Base-by-base conservation (phyloP, 2,329 filamentous ascomycete species). In the Neofusicoccum parvum region DNA sequence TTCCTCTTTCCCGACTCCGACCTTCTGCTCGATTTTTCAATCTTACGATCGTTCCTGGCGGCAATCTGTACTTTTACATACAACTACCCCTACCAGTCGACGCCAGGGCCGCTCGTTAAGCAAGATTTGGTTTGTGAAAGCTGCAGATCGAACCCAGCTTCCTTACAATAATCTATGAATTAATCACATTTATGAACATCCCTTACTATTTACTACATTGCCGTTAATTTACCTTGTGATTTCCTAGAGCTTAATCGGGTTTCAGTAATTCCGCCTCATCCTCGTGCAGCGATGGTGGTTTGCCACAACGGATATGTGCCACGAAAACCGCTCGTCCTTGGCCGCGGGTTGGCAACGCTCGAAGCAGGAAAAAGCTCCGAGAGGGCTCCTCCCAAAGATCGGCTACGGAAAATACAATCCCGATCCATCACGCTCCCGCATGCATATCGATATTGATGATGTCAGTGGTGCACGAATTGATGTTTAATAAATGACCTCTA, bases 71-170 rank as follows among this genome's bases (percentile, higher is more conserved):
- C 11, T 60, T 59, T 37, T 48, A 60, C 6, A 34, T 15, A 39
- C 15, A 2, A 12, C 39, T 9, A 3, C 23, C 37, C 37, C 15
- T n/a, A 46, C 9, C 32, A 36, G 14, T 11, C 11, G n/a, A 60
- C 32, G 56, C 56, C 56, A 60, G 56, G 56, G 41, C 56, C 41
- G 17, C 32, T 60, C 41, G 45, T 60, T 48, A 34, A 39, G 9
- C 32, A 9, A 11, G n/a, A 11, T 20, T 12, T 37, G 15, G 6
- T 32, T 32, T 32, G 27, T 5, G 27, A 7, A 32, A 32, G 27
- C 27, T 7, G 3, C 10, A 39, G 50, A 39, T 37, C 17, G 1
- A n/a, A 34, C 7, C 11, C 15, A 6, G 50, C 12, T 14, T 32
- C 3, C 20, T 15, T 14, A 12, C 36, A 3, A 20, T 11, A 39